Conservation (phyloP, 2,329 filamentous ascomycete species). For the Teratosphaeria destructans region DNA sequence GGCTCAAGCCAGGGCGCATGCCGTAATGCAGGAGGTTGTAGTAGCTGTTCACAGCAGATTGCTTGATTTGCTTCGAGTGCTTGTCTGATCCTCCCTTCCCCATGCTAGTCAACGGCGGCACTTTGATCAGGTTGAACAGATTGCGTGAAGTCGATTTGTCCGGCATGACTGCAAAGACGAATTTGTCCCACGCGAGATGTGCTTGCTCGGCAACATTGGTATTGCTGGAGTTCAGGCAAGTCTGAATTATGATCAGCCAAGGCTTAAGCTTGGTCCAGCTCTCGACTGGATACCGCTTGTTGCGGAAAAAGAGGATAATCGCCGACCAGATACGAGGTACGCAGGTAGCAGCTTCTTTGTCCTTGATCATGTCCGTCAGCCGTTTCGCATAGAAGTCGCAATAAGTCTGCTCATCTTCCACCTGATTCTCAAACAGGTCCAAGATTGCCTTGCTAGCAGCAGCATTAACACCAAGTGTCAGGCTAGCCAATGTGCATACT, state of each 20-base stretch:
- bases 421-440: slow-evolving; percentile 47
- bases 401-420: slow-evolving; percentile 49
- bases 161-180: slow-evolving; percentile 63
- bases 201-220: slow-evolving; percentile 61
- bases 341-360: slow-evolving; percentile 48
- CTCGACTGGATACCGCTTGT: slow-evolving; percentile 46
- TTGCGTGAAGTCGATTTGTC: slow-evolving; percentile 46
- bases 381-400: slow-evolving; percentile 58
- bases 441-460: slow-evolving; percentile 56
- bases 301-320: slow-evolving; percentile 64
- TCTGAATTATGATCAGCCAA: slow-evolving; percentile 72
- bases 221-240: slow-evolving; percentile 74
- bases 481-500: slow-evolving; percentile 61
- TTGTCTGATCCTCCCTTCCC: slow-evolving; percentile 51
- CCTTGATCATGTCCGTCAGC: slow-evolving; percentile 55
- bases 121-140: slow-evolving; percentile 54
- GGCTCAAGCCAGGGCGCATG: slow-evolving; percentile 58
- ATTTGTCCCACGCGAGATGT: slow-evolving; percentile 74
- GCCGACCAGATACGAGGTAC: slow-evolving; percentile 88
- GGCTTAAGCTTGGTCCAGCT: slow-evolving; percentile 59
- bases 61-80: slow-evolving; percentile 34
- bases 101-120: slow-evolving; percentile 59
- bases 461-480: slow-evolving; percentile 58
- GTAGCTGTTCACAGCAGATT: slow-evolving; percentile 60
- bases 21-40: slow-evolving; percentile 76